Evolutionary conservation across 257 asterid species (phyloP).

Genomic region (Linderniella brevidens): DNA sequence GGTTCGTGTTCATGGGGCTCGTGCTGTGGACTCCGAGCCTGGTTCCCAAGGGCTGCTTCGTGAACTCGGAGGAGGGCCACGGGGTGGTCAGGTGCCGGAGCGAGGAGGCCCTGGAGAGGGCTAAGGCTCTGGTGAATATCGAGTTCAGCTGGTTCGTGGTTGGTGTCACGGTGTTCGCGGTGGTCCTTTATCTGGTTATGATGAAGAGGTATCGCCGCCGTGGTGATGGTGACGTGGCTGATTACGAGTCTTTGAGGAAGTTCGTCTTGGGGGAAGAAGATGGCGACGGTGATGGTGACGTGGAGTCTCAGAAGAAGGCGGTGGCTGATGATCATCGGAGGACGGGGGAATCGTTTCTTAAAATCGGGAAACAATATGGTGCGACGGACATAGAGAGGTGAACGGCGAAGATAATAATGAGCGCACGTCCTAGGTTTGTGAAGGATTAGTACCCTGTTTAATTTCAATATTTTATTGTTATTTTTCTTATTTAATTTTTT

Average conservation of each 20-base stretch:
- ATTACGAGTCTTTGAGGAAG: constrained; percentile 25
- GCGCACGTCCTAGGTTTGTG: too few relatives aligned
- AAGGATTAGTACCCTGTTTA: too few relatives aligned
- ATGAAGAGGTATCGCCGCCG: constrained; percentile 12
- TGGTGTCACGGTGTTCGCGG: constrained; percentile 19
- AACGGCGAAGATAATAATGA: not conserved
- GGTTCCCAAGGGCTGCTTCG: constrained; percentile 50
- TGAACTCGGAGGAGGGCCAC: constrained; percentile 58
- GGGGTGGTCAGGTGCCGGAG: constrained; percentile 52
- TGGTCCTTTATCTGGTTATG: constrained; percentile 28
- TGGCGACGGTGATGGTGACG: constrained; percentile 18
- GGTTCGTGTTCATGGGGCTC: constrained; percentile 77
- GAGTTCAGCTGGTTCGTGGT: constrained; percentile 59
- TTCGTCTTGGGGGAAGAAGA: constrained; percentile 21
- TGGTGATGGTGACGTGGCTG: constrained; percentile 16
- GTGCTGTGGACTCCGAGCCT: constrained; percentile 76
- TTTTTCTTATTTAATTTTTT: too few relatives aligned
- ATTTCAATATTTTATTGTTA: too few relatives aligned
- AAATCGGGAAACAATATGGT: too few relatives aligned
- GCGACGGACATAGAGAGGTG: too few relatives aligned
- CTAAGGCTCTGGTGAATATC: constrained; percentile 69
- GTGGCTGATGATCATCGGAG: not conserved
- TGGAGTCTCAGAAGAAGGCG: constrained; percentile 41
- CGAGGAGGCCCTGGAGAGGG: constrained; percentile 47
- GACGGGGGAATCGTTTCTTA: too few relatives aligned